These are phyloP conservation scores for Xylaria sp. DNA, from an alignment of 2,329 filamentous ascomycete species.

Conservation along the genomic window DNA sequence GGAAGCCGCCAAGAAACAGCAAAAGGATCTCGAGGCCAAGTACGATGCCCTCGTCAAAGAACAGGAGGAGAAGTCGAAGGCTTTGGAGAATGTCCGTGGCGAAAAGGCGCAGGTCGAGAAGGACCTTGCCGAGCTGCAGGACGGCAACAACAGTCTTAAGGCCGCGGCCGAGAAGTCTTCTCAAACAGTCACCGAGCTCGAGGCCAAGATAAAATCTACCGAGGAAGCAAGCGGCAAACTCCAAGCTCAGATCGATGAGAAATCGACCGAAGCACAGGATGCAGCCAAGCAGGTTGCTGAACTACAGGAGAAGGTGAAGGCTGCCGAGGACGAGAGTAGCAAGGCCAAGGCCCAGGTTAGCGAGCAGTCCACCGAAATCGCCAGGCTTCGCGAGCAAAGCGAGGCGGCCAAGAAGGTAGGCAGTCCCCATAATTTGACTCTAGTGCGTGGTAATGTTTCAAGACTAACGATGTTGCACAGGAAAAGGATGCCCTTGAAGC, in stretches of 20 bases:
- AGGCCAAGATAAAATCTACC: constrained; percentile 35
- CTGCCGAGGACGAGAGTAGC: constrained; percentile 36
- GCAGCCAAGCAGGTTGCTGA: constrained; percentile 14
- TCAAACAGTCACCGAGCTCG: constrained; percentile 30
- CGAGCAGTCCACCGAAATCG: constrained; percentile 40
- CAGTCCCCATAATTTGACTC: neutral
- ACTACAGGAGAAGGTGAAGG: constrained; percentile 30
- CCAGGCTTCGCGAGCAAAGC: constrained; percentile 40
- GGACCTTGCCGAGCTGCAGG: constrained; percentile 37
- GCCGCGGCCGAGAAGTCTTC: constrained; percentile 35
- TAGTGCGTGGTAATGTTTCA: neutral
- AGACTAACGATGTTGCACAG: constrained; percentile 25
- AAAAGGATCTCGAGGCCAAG: constrained; percentile 27
- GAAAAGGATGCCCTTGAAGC: constrained; percentile 36
- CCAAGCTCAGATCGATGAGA: neutral
- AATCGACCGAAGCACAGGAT: constrained; percentile 3
- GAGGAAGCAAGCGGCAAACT: constrained; percentile 33
- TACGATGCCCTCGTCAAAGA: constrained; percentile 30
- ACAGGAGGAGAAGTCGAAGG: constrained; percentile 33
- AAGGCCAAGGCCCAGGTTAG: constrained; percentile 40
- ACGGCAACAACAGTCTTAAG: constrained; percentile 33
- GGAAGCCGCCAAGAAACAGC: constrained; percentile 40
- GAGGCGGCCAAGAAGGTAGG: constrained; percentile 47
- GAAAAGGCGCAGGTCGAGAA: constrained; percentile 36
- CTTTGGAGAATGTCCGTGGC: constrained; percentile 23